Percentiles rank a stretch among this genome's conserved stretches.
These are phyloP conservation scores for Naematelia encephala DNA, from an alignment of 768 basidiomycete species.

Conservation along the genomic window DNA sequence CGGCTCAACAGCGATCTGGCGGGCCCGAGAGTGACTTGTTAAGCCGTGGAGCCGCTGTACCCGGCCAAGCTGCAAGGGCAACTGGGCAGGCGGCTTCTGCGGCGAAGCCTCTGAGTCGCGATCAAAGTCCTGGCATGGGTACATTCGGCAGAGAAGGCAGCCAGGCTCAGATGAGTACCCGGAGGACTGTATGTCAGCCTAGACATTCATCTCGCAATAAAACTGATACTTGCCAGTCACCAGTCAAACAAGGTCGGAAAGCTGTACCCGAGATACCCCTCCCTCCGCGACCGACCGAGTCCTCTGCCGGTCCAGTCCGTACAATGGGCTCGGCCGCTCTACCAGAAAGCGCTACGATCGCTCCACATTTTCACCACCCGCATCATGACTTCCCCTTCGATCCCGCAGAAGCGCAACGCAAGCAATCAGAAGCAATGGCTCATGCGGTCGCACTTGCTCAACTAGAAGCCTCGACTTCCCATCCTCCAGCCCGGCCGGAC, in stretches of 20 bases:
- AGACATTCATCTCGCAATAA: not conserved
- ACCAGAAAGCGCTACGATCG: slow-evolving; percentile 5
- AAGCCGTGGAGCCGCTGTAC: slow-evolving; percentile 30
- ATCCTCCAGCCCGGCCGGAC: slow-evolving; percentile 5
- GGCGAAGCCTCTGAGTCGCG: not conserved
- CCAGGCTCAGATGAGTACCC: slow-evolving; percentile 13
- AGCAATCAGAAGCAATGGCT: slow-evolving; percentile 35
- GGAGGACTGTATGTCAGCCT: not conserved
- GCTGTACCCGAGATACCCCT: slow-evolving; percentile 2
- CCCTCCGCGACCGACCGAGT: slow-evolving; percentile 9
- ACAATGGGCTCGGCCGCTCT: slow-evolving; percentile 6
- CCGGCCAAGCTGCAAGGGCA: slow-evolving; percentile 9
- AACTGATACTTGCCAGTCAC: slow-evolving; percentile 11
- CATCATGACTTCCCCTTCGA: slow-evolving; percentile 41
- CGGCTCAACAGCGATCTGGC: slow-evolving; percentile 2
- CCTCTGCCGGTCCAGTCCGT: slow-evolving; percentile 13
- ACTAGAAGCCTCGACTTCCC: slow-evolving; percentile 26
- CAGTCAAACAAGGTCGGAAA: slow-evolving; percentile 8
- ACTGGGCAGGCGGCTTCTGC: not conserved
- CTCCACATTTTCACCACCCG: slow-evolving; percentile 29
- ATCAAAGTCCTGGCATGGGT: slow-evolving; percentile 31
- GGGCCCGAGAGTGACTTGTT: slow-evolving; percentile 29
- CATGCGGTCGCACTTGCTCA: slow-evolving; percentile 31
- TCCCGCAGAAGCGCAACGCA: slow-evolving; percentile 26
- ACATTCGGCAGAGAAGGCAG: slow-evolving; percentile 32